Evolutionary conservation across 1,139 yeast genomes (phyloP), one percentile per base, ranked within the genome.

Genomic region (Saccharomycopsis hybrid): DNA sequence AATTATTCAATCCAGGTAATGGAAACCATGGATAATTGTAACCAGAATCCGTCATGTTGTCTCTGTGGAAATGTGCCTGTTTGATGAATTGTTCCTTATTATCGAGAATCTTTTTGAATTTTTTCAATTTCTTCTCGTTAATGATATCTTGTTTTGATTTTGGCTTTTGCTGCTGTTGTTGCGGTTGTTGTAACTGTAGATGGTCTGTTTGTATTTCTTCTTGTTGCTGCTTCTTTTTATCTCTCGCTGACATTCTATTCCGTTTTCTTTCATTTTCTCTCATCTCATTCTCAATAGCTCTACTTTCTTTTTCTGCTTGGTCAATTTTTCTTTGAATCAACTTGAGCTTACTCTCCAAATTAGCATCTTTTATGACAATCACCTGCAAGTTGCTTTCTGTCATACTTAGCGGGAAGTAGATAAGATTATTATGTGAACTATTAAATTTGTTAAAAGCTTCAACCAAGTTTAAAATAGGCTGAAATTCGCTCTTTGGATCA

Each of bases 21-120:
- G 55, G 55, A 24, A 47, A 50, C 46, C 53, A 47, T 5, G 55
- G 55, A 37, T 31, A 43, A 27, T 47, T 49, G 31, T 48, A 51
- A n/a, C 13, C 13, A 13, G 8, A 24, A 2, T n/a, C 47, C 9
- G 47, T 28, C 24, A 46, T 41, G 30, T 31, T 30, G 41, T 46
- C 49, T 25, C 40, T 39, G 13, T 33, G 11, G n/a, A 37, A 24
- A n/a, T 39, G 25, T 18, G 43, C 28, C 13, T 46, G 24, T 7
- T 31, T 40, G 24, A 45, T 46, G 25, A 33, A 42, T 13, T 27
- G 32, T 13, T 46, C 36, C 7, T 18, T 28, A 38, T 49, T 46
- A 9, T 37, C 31, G n/a, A 44, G 9, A n/a, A 48, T 41, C n/a
- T 44, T 41, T n/a, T 28, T 33, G 24, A 44, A 29, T 7, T 39